Conservation (phyloP, 2,329 filamentous ascomycete genomes). For the Paecilomyces sp. region DNA sequence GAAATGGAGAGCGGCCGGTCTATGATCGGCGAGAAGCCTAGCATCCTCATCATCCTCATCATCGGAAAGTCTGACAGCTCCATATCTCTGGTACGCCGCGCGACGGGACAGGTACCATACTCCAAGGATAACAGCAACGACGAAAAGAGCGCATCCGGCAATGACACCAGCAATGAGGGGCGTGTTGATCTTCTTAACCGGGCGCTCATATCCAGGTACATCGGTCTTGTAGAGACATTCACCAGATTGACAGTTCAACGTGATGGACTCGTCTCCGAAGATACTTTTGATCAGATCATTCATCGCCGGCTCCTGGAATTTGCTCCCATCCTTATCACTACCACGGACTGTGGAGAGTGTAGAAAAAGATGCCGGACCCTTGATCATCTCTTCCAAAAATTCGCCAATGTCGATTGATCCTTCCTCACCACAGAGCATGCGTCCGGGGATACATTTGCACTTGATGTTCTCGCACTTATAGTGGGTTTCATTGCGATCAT, state of each 20-base stretch:
- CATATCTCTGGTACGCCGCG: slow-evolving; percentile 52
- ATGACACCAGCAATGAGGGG: slow-evolving; percentile 93
- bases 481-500: slow-evolving; percentile 68
- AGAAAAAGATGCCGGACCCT: slow-evolving; percentile 78
- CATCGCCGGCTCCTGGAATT: slow-evolving; percentile 87
- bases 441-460: slow-evolving; percentile 80
- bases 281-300: slow-evolving; percentile 80
- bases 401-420: slow-evolving; percentile 89
- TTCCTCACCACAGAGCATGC: slow-evolving; percentile 88
- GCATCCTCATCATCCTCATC: slow-evolving; percentile 82
- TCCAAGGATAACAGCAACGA: slow-evolving; percentile 75
- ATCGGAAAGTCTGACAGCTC: slow-evolving; percentile 69
- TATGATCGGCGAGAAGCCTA: slow-evolving; percentile 86
- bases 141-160: slow-evolving; percentile 73
- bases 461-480: slow-evolving; percentile 80
- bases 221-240: slow-evolving; percentile 93
- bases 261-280: slow-evolving; percentile 88
- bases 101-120: slow-evolving; percentile 86
- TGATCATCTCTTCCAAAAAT: slow-evolving; percentile 74
- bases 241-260: slow-evolving; percentile 71
- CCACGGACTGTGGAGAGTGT: slow-evolving; percentile 52
- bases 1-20: slow-evolving; percentile 80
- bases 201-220: slow-evolving; percentile 80
- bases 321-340: slow-evolving; percentile 62
- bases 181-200: slow-evolving; percentile 92